A percentile compares a stretch with the other conserved stretches of the same genome.
Conservation (phyloP, 352 stramenopile species). For the Phytophthora pistaciae region DNA sequence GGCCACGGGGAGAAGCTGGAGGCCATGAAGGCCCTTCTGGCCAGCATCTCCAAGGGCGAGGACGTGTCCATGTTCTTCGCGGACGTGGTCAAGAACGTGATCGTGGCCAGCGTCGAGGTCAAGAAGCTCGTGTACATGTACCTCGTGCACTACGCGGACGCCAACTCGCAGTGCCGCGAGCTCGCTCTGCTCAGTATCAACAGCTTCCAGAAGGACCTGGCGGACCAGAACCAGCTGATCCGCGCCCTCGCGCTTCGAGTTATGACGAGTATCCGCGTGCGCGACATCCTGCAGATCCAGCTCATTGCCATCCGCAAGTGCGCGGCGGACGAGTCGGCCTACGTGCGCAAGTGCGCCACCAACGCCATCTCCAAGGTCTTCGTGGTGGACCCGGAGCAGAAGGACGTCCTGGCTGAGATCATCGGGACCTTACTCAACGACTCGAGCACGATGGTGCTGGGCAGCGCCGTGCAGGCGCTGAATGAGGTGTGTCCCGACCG, state of each 20-base stretch:
- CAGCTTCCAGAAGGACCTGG: slow-evolving; percentile 98
- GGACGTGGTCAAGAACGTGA: slow-evolving; percentile 97
- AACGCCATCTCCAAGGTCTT: slow-evolving; percentile 97
- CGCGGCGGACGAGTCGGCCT: slow-evolving; percentile 93
- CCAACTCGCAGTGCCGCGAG: slow-evolving; percentile 95
- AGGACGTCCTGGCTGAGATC: slow-evolving; percentile 93
- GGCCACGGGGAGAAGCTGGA: slow-evolving; percentile 93
- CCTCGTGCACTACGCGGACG: slow-evolving; percentile 98
- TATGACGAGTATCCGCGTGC: slow-evolving; percentile 98
- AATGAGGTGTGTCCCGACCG: slow-evolving; percentile 96
- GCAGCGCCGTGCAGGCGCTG: slow-evolving; percentile 95
- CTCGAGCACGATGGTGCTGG: slow-evolving; percentile 97
- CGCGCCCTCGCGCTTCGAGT: slow-evolving; percentile 95
- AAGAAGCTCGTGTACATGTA: slow-evolving; percentile 99
- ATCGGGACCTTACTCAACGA: slow-evolving; percentile 95
- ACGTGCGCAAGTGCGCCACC: slow-evolving; percentile 98
- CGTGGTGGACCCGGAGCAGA: slow-evolving; percentile 89
- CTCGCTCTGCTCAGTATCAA: slow-evolving; percentile 98
- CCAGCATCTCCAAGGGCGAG: slow-evolving; percentile 97
- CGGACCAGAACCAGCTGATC: slow-evolving; percentile 95
- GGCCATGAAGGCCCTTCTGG: slow-evolving; percentile 98
- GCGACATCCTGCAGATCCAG: slow-evolving; percentile 99
- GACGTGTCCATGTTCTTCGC: slow-evolving; percentile 98
- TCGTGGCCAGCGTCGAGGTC: slow-evolving; percentile 96
- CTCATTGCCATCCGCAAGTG: slow-evolving; percentile 96